phyloP scores from a whole-genome alignment of 495 filamentous ascomycete species.

The Aspergillus nidulans region DNA sequence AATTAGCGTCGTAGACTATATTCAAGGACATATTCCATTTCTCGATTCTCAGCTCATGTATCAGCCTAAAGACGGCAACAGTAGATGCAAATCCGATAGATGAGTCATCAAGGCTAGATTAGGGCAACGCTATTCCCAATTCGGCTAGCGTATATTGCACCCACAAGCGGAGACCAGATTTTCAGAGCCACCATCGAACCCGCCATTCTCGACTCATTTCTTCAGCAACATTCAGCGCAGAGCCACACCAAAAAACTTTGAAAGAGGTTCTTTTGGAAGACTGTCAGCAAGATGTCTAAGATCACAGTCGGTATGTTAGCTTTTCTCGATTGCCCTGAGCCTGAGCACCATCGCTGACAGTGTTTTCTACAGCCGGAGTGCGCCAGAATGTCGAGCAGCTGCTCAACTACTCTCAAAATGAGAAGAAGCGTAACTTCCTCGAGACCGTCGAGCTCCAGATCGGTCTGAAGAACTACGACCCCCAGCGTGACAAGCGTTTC shows the following conservation, averaged over 20 bases:
- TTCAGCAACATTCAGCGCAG: conserved; percentile 45
- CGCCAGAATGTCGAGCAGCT: conserved; percentile 86
- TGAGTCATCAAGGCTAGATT: conserved; percentile 24
- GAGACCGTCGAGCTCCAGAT: conserved; percentile 91
- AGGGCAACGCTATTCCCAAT: conserved; percentile 35
- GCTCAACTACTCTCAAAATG: conserved; percentile 89
- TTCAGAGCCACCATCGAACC: conserved; percentile 18
- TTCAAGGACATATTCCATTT: too few species aligned
- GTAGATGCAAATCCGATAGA: too few species aligned
- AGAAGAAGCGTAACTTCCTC: conserved; percentile 99
- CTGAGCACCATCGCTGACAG: conserved; percentile 19
- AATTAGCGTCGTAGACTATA: too few species aligned
- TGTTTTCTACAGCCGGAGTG: conserved; percentile 71
- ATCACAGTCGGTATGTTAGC: conserved; percentile 74
- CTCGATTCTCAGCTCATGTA: too few species aligned
- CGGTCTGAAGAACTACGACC: conserved; percentile 99
- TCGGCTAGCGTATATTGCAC: conserved; percentile 30
- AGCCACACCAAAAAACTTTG: conserved; percentile 66
- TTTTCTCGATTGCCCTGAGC: background rate
- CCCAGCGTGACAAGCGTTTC: conserved; percentile 99
- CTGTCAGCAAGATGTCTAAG: conserved; percentile 70
- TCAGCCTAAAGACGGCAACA: background rate
- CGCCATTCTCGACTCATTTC: conserved; percentile 16
- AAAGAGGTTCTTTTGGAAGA: conserved; percentile 51
- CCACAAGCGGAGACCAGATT: conserved; percentile 48